Base-by-base conservation (phyloP, 768 basidiomycete genomes). In the Zangia roseola region DNA sequence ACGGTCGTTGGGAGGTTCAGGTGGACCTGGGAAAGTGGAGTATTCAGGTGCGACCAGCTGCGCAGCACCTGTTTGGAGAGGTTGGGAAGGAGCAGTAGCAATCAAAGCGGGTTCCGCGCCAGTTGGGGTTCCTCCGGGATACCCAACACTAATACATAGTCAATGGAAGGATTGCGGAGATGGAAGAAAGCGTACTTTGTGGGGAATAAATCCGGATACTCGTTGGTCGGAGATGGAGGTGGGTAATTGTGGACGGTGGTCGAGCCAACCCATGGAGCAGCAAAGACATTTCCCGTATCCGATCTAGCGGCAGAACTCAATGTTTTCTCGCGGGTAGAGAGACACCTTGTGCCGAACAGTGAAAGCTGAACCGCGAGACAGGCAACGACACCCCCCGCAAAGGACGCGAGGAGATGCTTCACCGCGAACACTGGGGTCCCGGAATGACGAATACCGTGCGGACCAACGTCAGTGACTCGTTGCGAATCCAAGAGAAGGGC, bases 61-160 rank as follows among this genome's bases (percentile, higher is more conserved):
- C 3, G 84, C 74, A 2, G 83, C 82, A 10, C 82, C 87, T 0
- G 83, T 81, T 45, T 92, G 88, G 13, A 86, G 59, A 8, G 91
- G 91, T 60, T 91, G 89, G n/a, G 78, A 70, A 13, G 88, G 88
- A 0, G 85, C 88, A 5, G 88, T 90, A 5, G 76, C 77, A 24
- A 91, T 78, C 30, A 89, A 70, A 3, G 75, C 87, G 2, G 88
- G 74, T 58, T 91, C 88, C 8, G 84, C 88, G 16, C 88, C 88
- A 0, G 88, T 93, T 0, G 88, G 86, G 1, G 89, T 92, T 20
- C 72, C 75, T 14, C 91, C 91, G 3, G 84, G 73, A 62, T 91
- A 83, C 31, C 91, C 91, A 4, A 93, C 83, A 56, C 68, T 68
- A 40, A 28, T 4, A 16, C 3, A 5, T 13, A 12, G 24, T 56